Percentiles rank a stretch among this genome's conserved stretches.
Conservation (phyloP, 2,329 filamentous ascomycete genomes). For the Microdochium trichocladiopsis region DNA sequence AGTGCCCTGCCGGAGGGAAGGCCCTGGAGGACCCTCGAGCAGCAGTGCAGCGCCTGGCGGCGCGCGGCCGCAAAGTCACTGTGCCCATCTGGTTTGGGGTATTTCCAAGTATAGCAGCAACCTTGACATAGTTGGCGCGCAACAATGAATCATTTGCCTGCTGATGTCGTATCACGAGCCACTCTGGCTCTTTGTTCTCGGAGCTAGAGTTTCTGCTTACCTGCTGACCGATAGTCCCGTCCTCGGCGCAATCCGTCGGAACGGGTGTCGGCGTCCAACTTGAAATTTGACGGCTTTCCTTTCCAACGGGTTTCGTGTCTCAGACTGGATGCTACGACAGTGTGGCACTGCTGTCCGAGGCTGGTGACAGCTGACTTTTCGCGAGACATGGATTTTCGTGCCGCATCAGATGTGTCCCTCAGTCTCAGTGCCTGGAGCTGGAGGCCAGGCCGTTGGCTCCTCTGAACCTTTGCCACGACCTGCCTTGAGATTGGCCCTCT, state of each 20-base stretch:
- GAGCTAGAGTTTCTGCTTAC: not conserved
- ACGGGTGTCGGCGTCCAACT: not conserved
- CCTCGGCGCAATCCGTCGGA: not conserved
- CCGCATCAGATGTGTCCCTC: too few species aligned
- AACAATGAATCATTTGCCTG: not conserved
- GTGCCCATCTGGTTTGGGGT: not conserved
- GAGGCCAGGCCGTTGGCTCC: too few species aligned
- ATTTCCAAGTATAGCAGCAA: not conserved
- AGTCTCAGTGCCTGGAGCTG: too few species aligned
- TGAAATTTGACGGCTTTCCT: not conserved
- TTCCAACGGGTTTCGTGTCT: too few species aligned
- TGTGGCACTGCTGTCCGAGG: too few species aligned
- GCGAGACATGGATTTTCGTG: too few species aligned
- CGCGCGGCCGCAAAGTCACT: not conserved
- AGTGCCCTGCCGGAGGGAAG: not conserved
- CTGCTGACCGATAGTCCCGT: not conserved
- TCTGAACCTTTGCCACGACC: not conserved
- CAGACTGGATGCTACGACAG: too few species aligned
- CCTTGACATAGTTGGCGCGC: not conserved
- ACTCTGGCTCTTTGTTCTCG: not conserved
- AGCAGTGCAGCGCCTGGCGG: too few species aligned
- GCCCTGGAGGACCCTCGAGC: too few species aligned
- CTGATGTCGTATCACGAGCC: not conserved
- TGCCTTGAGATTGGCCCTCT: not conserved
- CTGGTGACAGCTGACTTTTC: too few species aligned